A percentile compares a stretch with the other conserved stretches of the same genome.
Conservation (phyloP, 1,139 yeast species). For the Geotrichum phurueaensis region DNA sequence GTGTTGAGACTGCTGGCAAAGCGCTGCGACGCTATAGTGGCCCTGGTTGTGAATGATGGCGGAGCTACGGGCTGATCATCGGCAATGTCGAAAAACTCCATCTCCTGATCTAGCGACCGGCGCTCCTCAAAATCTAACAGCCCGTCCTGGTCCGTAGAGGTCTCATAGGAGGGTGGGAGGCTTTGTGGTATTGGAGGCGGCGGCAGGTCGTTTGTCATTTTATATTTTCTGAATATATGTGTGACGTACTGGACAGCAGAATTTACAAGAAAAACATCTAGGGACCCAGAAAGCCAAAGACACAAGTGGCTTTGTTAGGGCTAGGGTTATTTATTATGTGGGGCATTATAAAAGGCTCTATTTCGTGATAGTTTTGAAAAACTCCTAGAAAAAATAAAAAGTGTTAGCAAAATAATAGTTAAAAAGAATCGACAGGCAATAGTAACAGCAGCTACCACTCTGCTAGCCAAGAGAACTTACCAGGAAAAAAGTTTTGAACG, state of each 20-base stretch:
- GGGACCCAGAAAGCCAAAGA: background rate
- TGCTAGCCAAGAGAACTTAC: conserved; percentile 13
- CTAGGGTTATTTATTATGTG: background rate
- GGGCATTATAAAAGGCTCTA: background rate
- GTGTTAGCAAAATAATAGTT: background rate
- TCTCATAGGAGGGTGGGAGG: conserved; percentile 5
- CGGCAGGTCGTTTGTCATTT: background rate
- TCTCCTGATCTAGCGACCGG: conserved; percentile 27
- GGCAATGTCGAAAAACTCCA: conserved; percentile 41
- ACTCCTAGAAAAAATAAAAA: conserved; percentile 3
- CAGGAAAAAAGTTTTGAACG: conserved; percentile 30
- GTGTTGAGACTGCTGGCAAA: conserved; percentile 39
- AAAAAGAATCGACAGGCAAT: background rate
- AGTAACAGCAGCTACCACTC: background rate
- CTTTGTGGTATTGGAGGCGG: background rate
- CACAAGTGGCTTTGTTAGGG: background rate
- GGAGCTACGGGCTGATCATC: conserved; percentile 14
- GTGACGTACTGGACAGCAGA: background rate
- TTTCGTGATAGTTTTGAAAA: conserved; percentile 5
- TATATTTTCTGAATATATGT: background rate
- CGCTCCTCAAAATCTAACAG: background rate
- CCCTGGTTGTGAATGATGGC: conserved; percentile 23
- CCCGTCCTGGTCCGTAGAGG: conserved; percentile 3
- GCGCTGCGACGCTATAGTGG: conserved; percentile 27
- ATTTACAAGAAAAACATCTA: background rate